Percentiles rank a stretch among this genome's conserved stretches.
phyloP scores from a whole-genome alignment of 257 asterid species.

The Solanum microdontum region DNA sequence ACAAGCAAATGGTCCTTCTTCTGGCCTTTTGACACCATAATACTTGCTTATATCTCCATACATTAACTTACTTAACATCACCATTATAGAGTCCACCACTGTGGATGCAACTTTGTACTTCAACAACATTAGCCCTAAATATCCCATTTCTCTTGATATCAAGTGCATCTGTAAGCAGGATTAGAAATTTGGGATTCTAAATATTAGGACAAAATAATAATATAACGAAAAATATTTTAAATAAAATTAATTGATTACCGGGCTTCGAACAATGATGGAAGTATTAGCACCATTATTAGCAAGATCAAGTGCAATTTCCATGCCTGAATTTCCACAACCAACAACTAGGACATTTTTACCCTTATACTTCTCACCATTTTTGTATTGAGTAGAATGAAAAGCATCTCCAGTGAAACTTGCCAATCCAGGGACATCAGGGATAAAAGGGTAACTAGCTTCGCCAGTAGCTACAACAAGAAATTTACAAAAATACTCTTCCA shows the following conservation, averaged over 20 bases:
- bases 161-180: conserved; percentile 34
- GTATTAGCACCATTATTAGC: conserved; percentile 45
- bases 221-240: too few relatives aligned
- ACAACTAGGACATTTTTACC: conserved; percentile 50
- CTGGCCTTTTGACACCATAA: conserved; percentile 55
- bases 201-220: too few relatives aligned
- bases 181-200: too few relatives aligned
- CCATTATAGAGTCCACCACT: conserved; percentile 25
- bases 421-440: conserved; percentile 46
- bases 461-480: conserved; percentile 77
- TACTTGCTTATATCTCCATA: conserved; percentile 44
- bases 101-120: conserved; percentile 10
- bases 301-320: conserved; percentile 77
- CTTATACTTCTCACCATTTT: conserved; percentile 29
- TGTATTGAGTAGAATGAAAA: conserved; percentile 51
- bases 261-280: conserved; percentile 63
- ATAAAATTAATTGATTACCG: conserved; percentile 23
- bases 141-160: conserved; percentile 28
- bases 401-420: conserved; percentile 39
- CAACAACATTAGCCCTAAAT: conserved; percentile 11
- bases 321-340: conserved; percentile 87
- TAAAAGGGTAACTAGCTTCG: conserved; percentile 26
- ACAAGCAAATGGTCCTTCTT: conserved; percentile 43
- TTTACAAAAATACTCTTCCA: conserved; percentile 33
- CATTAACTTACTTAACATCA: conserved; percentile 26